Base-by-base conservation (phyloP, 306 rosid species). In the Vigna hirtella region DNA sequence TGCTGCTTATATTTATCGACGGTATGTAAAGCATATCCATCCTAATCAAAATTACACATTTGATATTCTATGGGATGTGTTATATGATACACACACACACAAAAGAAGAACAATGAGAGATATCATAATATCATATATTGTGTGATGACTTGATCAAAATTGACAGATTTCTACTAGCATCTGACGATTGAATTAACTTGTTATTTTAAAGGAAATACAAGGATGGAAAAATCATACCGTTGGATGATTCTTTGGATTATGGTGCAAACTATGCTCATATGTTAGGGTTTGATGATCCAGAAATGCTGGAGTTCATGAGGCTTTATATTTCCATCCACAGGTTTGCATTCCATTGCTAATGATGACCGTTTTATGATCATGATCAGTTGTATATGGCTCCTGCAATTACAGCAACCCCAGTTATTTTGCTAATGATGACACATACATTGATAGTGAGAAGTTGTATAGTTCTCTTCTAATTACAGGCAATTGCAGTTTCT, bases 301-400 rank as follows among this genome's bases (percentile, higher is more conserved):
- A 91, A 81, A 93, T 90, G 97, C 89, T 82, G 24, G 98, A 96
- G 78, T 93, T 90, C 72, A 91, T 96, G 98, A 93, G 99, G 93
- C 99, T 96, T 58, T 96, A 96, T 83, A 59, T 93, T 73, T 88
- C 99, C 48, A 96, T 96, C 79, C 99, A 96, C 83, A 96, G 93
- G 99, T 93, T 75, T 73, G 98, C 83, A 62, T 66, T 84, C 63
- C 28, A 12, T 47, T 64, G 49, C 51, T n/a, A 66, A 45, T 26
- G 64, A 62, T 52, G 22, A n/a, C 53, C 26, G 6, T 42, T 16
- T 30, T 38, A 74, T 55, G 51, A 43, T 66, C 61, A 79, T 50
- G 26, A 69, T 63, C 43, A 20, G 71, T 81, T 56, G 34, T 38
- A 42, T 76, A 28, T 43, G 68, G 74, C 55, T 18, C 56, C 73